phyloP scores from a whole-genome alignment of 2,329 filamentous ascomycete species.

The Fusarium dimerum region DNA sequence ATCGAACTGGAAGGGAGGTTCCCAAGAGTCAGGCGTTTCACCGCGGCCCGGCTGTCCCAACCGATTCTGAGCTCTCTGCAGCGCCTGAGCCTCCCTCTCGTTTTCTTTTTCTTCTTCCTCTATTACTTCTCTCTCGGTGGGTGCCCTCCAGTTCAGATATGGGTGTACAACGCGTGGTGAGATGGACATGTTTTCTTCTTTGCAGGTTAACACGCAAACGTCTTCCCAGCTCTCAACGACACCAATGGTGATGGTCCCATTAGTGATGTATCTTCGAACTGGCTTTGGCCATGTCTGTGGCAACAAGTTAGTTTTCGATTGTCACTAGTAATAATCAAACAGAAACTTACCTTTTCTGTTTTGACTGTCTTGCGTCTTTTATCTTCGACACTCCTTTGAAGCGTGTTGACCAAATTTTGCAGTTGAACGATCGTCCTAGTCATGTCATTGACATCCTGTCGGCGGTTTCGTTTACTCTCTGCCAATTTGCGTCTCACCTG shows the following conservation, averaged over 20 bases:
- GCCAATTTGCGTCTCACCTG: too few species aligned
- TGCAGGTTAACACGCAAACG: conserved; percentile 16
- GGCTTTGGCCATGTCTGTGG: conserved; percentile 13
- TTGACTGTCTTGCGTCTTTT: too few species aligned
- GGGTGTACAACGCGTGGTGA: conserved; percentile 13
- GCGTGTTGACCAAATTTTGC: too few species aligned
- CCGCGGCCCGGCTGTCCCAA: too few species aligned
- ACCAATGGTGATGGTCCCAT: fast-evolving
- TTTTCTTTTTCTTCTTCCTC: not conserved
- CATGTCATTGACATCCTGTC: too few species aligned
- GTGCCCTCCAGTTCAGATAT: conserved; percentile 4
- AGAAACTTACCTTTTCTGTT: not conserved
- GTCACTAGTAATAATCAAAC: not conserved
- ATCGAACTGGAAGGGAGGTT: conserved; percentile 30
- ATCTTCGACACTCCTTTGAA: too few species aligned
- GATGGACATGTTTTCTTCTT: conserved; percentile 23
- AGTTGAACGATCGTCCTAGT: too few species aligned
- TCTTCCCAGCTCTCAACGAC: conserved; percentile 1
- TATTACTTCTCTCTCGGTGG: not conserved
- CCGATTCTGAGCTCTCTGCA: not conserved
- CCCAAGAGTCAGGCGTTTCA: not conserved
- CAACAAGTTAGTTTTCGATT: not conserved
- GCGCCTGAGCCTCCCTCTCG: not conserved
- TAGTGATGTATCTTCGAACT: not conserved
- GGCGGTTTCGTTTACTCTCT: too few species aligned